Percentiles rank a stretch among this genome's conserved stretches.
These are phyloP conservation scores for Apiotrichum sp. DNA, from an alignment of 1,284 basidiomycete species.

Conservation along the genomic window DNA sequence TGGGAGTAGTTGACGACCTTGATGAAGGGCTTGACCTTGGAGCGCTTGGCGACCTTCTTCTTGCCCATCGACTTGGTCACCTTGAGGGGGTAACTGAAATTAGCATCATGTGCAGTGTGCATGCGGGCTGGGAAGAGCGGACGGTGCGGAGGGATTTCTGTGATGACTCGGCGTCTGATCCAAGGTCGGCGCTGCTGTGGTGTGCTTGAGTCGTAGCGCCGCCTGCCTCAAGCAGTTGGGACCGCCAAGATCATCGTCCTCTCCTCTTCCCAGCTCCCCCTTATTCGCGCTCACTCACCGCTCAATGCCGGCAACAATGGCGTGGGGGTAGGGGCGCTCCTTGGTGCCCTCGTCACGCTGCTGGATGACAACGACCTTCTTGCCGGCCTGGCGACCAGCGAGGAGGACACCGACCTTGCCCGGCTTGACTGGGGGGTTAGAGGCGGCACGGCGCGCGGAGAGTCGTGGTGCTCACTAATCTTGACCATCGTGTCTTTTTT, in stretches of 20 bases:
- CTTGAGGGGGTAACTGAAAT: slow-evolving; percentile 78
- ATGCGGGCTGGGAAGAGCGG: too few relatives aligned
- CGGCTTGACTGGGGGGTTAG: slow-evolving; percentile 17
- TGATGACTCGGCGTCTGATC: too few relatives aligned
- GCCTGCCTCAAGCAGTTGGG: too few relatives aligned
- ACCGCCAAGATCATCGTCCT: too few relatives aligned
- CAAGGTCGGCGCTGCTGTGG: too few relatives aligned
- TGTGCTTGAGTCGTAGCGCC: too few relatives aligned
- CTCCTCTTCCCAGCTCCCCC: too few relatives aligned
- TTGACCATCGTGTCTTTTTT: too few relatives aligned
- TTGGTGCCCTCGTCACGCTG: slow-evolving; percentile 86
- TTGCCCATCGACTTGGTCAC: slow-evolving; percentile 93
- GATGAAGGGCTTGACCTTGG: slow-evolving; percentile 97
- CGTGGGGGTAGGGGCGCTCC: slow-evolving; percentile 87
- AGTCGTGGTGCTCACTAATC: too few relatives aligned
- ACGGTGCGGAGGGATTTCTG: too few relatives aligned
- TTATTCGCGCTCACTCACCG: slow-evolving; percentile 37
- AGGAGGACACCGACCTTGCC: slow-evolving; percentile 98
- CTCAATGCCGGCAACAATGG: slow-evolving; percentile 92
- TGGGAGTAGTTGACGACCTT: slow-evolving; percentile 98
- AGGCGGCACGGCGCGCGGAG: too few relatives aligned
- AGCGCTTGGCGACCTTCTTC: slow-evolving; percentile 83
- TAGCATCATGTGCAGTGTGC: background rate
- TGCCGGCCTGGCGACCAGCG: slow-evolving; percentile 94
- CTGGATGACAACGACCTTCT: slow-evolving; percentile 93